Base-by-base conservation (phyloP, 805 yeast genomes). In the Metschnikowia anglica region DNA sequence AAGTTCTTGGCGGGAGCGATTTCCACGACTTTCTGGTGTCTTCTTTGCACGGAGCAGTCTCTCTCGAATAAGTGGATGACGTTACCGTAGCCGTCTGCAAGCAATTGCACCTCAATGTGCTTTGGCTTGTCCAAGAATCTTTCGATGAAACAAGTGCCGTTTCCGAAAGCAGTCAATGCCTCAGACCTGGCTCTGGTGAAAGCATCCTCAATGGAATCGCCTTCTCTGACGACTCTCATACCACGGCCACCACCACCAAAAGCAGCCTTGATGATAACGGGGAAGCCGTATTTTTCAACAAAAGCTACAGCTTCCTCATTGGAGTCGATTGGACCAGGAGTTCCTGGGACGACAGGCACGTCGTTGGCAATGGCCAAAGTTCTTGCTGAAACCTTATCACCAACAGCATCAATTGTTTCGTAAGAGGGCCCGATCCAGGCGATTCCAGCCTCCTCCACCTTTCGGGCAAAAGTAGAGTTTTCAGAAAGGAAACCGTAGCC, bases 191-290 rank as follows among this genome's bases (percentile, higher is more conserved):
- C 98, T 70, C 99, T 84, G 59, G 76, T 70, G 73, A 93, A 91
- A 27, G 98, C 97, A 63, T 91, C 97, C 34, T 63, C 83, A 46
- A 91, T 80, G 65, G 83, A 88, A 56, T 93, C 99, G 58, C 97
- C 97, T 68, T 91, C 97, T 60, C 95, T 77, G 34, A 91, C 99
- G 39, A 91, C 99, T 73, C 99, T 83, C 98, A 91, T 93, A 79
- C 99, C 99, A 72, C 98, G 83, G 62, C 99, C 99, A 76, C 99
- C 99, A 72, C 99, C 99, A 65, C 99, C 99, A 61, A 86, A 93
- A 28, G 99, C 99, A 35, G 99, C 99, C 71, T 91, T 91, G 70
- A 91, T 89, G 68, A 91, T 91, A 37, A 93, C 98, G 7, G 99
- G 99, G 70, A 66, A 90, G 24, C 99, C 99, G 66, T 91, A 77